These are phyloP conservation scores for Raphanus hybrid DNA, from an alignment of 441 rosid species.

Conservation along the genomic window DNA sequence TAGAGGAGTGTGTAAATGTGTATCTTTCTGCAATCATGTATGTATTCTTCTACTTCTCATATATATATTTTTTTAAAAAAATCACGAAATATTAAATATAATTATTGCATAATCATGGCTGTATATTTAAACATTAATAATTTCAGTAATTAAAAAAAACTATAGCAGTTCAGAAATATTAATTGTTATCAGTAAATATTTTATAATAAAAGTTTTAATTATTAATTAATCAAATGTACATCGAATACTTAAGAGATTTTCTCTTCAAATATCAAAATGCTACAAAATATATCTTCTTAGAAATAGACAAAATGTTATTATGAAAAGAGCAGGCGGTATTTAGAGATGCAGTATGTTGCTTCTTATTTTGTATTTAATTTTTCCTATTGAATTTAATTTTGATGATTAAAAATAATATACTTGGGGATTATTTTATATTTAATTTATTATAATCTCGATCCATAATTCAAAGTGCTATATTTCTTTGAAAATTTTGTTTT, in stretches of 20 bases:
- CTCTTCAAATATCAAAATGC: neutral
- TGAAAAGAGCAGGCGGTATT: neutral
- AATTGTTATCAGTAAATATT: neutral
- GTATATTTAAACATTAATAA: neutral
- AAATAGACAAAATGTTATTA: neutral
- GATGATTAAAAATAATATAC: too few relatives aligned
- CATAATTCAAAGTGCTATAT: too few relatives aligned
- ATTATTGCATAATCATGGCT: neutral
- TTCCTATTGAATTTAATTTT: too few relatives aligned
- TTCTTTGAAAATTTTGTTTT: too few relatives aligned
- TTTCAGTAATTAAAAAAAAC: neutral
- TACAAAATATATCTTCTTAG: neutral
- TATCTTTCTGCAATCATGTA: neutral
- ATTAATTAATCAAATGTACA: neutral
- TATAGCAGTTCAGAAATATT: neutral
- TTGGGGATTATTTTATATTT: too few relatives aligned
- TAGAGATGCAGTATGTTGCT: too few relatives aligned
- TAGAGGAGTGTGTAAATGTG: too few relatives aligned
- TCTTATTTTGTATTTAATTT: too few relatives aligned
- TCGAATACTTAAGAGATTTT: neutral
- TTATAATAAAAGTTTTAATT: neutral
- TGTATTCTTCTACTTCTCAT: neutral
- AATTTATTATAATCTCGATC: too few relatives aligned
- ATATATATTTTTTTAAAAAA: neutral
- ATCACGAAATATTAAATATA: neutral